A percentile compares a stretch with the other conserved stretches of the same genome.
Conservation (phyloP, 345 rosid species). For the Carallia pectinifolia region DNA sequence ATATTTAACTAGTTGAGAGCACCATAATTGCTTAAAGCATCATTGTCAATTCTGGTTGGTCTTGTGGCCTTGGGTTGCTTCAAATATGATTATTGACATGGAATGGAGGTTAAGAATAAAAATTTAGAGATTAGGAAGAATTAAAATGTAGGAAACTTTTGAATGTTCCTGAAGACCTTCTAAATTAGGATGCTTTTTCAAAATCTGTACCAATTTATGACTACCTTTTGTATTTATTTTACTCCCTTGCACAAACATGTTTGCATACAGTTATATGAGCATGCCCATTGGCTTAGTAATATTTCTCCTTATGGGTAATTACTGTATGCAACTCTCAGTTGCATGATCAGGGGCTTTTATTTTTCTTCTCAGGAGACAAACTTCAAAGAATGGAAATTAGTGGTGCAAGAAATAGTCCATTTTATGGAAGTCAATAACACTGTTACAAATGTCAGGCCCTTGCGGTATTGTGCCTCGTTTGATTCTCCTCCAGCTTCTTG, state of each 20-base stretch:
- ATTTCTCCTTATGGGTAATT: not conserved
- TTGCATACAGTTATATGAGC: no score
- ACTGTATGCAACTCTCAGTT: slow-evolving; percentile 1
- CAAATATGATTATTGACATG: not conserved
- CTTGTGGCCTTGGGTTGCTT: not conserved
- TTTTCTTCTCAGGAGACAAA: slow-evolving; percentile 58
- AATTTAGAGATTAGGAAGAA: not conserved
- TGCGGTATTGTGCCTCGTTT: slow-evolving; percentile 63
- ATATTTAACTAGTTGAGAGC: no score
- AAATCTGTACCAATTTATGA: not conserved
- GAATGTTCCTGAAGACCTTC: not conserved
- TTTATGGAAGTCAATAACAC: slow-evolving; percentile 50
- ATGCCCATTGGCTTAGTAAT: no score
- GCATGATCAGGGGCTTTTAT: not conserved
- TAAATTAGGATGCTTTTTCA: not conserved
- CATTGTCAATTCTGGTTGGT: not conserved
- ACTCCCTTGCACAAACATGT: no score
- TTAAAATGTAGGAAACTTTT: no score
- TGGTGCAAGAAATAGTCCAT: slow-evolving; percentile 74
- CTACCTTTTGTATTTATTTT: no score
- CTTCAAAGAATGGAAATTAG: slow-evolving; percentile 89
- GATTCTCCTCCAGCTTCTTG: slow-evolving; percentile 76
- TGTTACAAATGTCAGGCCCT: slow-evolving; percentile 56
- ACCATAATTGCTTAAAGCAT: no score
- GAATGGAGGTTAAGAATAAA: not conserved